Percentiles rank a stretch among this genome's conserved stretches.
These are phyloP conservation scores for Gossypium aridum DNA, from an alignment of 441 rosid genomes.

Conservation along the genomic window DNA sequence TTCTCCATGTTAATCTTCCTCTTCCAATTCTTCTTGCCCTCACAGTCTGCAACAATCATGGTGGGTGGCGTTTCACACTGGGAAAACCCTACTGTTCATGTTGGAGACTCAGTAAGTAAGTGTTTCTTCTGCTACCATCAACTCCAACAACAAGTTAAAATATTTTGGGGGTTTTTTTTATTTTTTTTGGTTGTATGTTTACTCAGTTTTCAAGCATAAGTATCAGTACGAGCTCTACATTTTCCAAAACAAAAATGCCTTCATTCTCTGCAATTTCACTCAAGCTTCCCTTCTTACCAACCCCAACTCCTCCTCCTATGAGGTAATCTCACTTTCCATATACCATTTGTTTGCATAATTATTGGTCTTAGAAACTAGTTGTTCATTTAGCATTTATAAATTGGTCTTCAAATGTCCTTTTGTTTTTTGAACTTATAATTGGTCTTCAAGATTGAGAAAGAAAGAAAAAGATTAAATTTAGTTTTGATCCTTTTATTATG, in stretches of 20 bases:
- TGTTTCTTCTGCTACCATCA: neutral
- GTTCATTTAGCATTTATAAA: too few species aligned
- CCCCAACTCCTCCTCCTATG: constrained; percentile 56
- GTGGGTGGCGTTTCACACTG: constrained; percentile 72
- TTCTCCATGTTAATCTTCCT: constrained; percentile 24
- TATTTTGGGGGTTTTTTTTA: neutral
- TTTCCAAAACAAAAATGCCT: constrained; percentile 72
- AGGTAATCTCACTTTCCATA: constrained; percentile 27
- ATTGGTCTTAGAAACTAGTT: neutral
- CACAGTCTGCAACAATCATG: constrained; percentile 40
- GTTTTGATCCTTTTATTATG: too few species aligned
- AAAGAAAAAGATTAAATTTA: neutral
- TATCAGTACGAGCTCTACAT: constrained; percentile 62
- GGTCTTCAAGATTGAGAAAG: neutral
- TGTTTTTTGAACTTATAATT: neutral
- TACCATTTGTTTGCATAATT: too few species aligned
- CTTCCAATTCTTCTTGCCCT: constrained; percentile 28
- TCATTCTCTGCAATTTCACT: constrained; percentile 68
- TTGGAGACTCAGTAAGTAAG: constrained; percentile 42
- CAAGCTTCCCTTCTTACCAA: constrained; percentile 72
- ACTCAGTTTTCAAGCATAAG: constrained; percentile 75
- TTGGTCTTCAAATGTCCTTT: neutral
- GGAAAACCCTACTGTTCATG: constrained; percentile 61
- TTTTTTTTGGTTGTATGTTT: neutral
- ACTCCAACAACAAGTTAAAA: neutral